These are phyloP conservation scores for Phytophthora hybrid DNA, from an alignment of 352 stramenopile species.

Conservation along the genomic window DNA sequence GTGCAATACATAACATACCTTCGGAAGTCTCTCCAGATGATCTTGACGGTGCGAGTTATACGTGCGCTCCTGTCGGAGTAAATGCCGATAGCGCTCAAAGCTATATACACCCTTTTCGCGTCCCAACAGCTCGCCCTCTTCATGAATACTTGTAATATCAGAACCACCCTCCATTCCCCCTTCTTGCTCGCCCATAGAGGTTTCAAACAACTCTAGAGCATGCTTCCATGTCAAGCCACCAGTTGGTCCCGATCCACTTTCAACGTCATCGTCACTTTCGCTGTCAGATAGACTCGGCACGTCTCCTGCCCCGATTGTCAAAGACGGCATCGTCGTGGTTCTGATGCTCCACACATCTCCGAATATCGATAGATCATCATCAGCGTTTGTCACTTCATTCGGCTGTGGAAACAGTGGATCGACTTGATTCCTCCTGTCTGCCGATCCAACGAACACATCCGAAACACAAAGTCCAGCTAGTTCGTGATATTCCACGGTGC, in stretches of 20 bases:
- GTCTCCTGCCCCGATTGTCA: slow-evolving; percentile 47
- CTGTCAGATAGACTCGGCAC: slow-evolving; percentile 76
- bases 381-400: not conserved
- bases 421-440: slow-evolving; percentile 26
- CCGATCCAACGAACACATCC: slow-evolving; percentile 26
- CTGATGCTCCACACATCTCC: slow-evolving; percentile 59
- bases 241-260: slow-evolving; percentile 21
- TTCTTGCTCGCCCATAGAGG: slow-evolving; percentile 41
- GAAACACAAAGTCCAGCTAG: slow-evolving; percentile 32
- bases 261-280: slow-evolving; percentile 72
- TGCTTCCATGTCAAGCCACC: slow-evolving; percentile 22
- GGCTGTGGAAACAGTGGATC: slow-evolving; percentile 24
- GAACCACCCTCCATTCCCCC: slow-evolving; percentile 40
- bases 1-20: slow-evolving; percentile 41
- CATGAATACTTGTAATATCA: slow-evolving; percentile 27
- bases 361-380: slow-evolving; percentile 25
- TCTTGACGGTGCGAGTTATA: slow-evolving; percentile 67
- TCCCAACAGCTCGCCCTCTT: slow-evolving; percentile 55
- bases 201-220: slow-evolving; percentile 33
- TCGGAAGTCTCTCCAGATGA: slow-evolving; percentile 57
- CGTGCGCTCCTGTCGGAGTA: slow-evolving; percentile 64
- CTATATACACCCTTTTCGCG: slow-evolving; percentile 35
- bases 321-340: slow-evolving; percentile 37
- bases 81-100: slow-evolving; percentile 69
- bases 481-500: slow-evolving; percentile 34